Evolutionary conservation across 2,329 filamentous ascomycete genomes (phyloP), one percentile per base, ranked within the genome.

Genomic region (Colletotrichum liriopes): DNA sequence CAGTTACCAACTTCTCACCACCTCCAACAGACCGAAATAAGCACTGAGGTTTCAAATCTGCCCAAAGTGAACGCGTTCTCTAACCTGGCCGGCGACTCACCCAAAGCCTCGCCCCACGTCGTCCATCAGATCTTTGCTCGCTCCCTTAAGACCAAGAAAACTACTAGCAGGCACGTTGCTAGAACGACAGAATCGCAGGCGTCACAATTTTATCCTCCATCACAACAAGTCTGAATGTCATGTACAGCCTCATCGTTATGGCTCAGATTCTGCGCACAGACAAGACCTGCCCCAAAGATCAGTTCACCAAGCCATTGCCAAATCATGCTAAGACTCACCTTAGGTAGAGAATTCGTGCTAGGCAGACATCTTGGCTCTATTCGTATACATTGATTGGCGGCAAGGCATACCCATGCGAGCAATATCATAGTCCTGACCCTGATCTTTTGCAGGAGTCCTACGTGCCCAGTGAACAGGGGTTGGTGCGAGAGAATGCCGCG

Each of bases 361-460:
- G 56, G 41, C 56, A 47, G 43, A 47, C 26, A 47, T n/a, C 11
- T 20, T 16, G 16, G 26, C 18, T 32, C 56, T 47, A 4, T n/a
- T 41, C 18, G 18, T 9, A 26, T 54, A 20, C 7, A 16, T 45
- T 16, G 7, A 51, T 23, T 49, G 32, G 20, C 1, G 20, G 9
- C 29, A 20, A 62, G 29, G 26, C 29, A 39, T 29, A 51, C 29
- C 59, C 41, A 35, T 45, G 16, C 23, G 3, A 12, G 18, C 41
- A n/a, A 49, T 49, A 12, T 16, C 8, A 51, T 11, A 9, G 11
- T 61, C 49, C 49, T 60, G 55, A 47, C 60, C 62, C 62, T 66
- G 55, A 47, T 66, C 54, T 54, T 66, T 66, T 55, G 55, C 41
- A 23, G 32, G 26, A 71, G 67, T 71, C 67, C 63, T 67, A 43